Base-by-base conservation (phyloP, 441 rosid genomes). In the Gossypium schwendimanii region DNA sequence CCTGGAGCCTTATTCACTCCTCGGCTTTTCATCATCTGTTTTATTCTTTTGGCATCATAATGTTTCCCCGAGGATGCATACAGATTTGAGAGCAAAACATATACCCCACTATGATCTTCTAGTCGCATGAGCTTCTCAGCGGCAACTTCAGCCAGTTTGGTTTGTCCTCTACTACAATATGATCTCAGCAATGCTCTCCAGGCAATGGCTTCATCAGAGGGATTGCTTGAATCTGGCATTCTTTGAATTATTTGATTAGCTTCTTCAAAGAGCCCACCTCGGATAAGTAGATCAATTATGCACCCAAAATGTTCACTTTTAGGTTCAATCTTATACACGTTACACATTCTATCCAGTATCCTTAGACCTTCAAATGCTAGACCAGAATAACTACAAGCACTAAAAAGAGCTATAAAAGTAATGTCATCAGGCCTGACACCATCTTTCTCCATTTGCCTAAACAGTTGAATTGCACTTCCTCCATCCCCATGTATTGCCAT, bases 311-410 rank as follows among this genome's bases (percentile, higher is more conserved):
- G 88, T 76, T 86, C 91, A 73, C 85, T 69, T 82, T 83, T 85
- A 21, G 86, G 89, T 81, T 72, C 81, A 24, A 85, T 73, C 1
- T 79, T 80, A 74, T 86, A 83, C 73, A 44, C 78, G 14, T 69
- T 47, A 50, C 67, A 76, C 92, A 87, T 84, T 69, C 80, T 81
- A 64, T 82, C 52, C 57, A 88, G 77, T 36, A 81, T 10, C 54
- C 68, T 76, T 61, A 89, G 77, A 14, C 92, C 91, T 80, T 87
- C 91, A 39, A 63, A 63, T 26, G 78, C 87, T 84, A 86, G 78
- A 52, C 90, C 87, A 20, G 89, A 86, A 78, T 87, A 83, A 77
- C 84, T 85, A 79, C 88, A 88, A 64, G 92, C 92, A 44, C 90
- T 81, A 59, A 88, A 66, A 45, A 87, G 69, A 17, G 86, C 84